These are phyloP conservation scores for Malus fusca DNA, from an alignment of 306 rosid species.

Conservation along the genomic window DNA sequence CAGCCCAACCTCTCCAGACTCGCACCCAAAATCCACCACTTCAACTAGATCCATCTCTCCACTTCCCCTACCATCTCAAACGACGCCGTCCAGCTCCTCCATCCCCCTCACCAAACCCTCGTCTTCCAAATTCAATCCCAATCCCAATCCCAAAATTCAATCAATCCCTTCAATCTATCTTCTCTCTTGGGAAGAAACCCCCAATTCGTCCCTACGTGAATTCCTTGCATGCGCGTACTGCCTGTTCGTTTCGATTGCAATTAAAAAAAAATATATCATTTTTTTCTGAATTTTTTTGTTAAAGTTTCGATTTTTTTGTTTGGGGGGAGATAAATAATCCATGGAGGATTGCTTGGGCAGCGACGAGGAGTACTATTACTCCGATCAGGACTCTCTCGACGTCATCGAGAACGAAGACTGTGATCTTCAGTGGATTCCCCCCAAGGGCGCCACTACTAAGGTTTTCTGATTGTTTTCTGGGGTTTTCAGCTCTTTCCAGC, in stretches of 20 bases:
- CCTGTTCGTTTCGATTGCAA: not conserved
- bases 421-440: conserved; percentile 28
- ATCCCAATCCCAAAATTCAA: not conserved
- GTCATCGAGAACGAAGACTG: conserved; percentile 49
- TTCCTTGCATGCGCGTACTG: not conserved
- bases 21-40: not conserved
- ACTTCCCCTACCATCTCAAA: not conserved
- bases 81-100: conserved; percentile 4
- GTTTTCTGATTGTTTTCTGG: conserved; percentile 31
- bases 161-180: not conserved
- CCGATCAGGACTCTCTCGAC: conserved; percentile 63
- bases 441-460: conserved; percentile 62
- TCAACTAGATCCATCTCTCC: not conserved
- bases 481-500: not conserved
- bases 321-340: not conserved
- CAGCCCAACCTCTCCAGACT: not conserved
- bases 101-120: not conserved
- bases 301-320: not conserved
- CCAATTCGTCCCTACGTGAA: not conserved
- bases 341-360: conserved; percentile 55
- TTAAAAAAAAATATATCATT: not conserved
- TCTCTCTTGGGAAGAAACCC: not conserved
- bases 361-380: conserved; percentile 53
- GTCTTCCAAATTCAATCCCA: not conserved
- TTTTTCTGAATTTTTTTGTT: not conserved